Evolutionary conservation across 805 yeast species (phyloP), one percentile per base, ranked within the genome.

Genomic region (Metschnikowia shivogae): DNA sequence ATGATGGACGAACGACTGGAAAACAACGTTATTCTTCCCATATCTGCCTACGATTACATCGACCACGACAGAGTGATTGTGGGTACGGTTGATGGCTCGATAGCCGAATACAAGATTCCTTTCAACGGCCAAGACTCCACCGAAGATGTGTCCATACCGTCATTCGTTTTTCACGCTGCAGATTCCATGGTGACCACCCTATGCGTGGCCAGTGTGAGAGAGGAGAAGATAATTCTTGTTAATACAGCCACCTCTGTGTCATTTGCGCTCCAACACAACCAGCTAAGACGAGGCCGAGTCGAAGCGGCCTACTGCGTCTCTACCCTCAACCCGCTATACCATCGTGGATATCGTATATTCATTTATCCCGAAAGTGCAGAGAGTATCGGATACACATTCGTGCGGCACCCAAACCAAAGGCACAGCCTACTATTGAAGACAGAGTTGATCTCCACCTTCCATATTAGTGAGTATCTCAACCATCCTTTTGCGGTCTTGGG

Each of bases 71-170:
- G 57, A 10, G 58, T 85, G 1, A 58, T 82, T 2, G 77, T 80
- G 27, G 92, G 90, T 0, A 73, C 78, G 5, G 60, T 69, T 2
- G 74, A 77, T 43, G 93, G 93, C 0, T 66, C 65, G 27, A 62
- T 85, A 8, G 81, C 80, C 0, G 89, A 83, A 55, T 82, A 73
- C 46, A 65, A 71, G 9, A 53, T 80, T 1, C 77, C 77, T 28
- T 36, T 32, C 17, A 43, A 28, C 11, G 30, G 34, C 32, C 14
- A 29, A 10, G 32, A 24, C 3, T 36, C 36, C 10, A 39, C 17
- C n/a, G 38, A 33, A 5, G 62, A 62, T 22, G 13, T 56, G 8
- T 11, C 45, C 6, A 49, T 57, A 1, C 74, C 76, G 0, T 68
- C 73, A 0, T 71, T 61, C 37, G 46, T 62, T 11, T 53, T 57